Evolutionary conservation across 2,329 filamentous ascomycete species (phyloP), one percentile per base, ranked within the genome.

Genomic region (Exophiala spinifera): DNA sequence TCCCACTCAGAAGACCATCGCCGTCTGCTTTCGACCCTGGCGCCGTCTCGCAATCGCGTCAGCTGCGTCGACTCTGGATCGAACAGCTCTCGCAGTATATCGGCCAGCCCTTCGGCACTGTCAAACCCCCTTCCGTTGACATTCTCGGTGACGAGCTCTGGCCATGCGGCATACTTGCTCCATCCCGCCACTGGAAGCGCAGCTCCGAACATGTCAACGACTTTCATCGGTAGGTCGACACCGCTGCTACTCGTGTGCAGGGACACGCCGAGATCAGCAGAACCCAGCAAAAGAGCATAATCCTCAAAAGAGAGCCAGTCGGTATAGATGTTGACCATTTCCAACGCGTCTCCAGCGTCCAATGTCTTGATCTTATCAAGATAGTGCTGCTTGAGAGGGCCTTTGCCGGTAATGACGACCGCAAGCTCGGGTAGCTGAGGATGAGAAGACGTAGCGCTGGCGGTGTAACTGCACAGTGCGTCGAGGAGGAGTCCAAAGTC

Each of bases 161-260:
- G 77, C 79, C 95, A 96, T 59, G 91, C 92, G 67, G 91, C 85
- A 66, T 95, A 99, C 1, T 81, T 80, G 21, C 82, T 83, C 79
- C 94, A 97, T 3, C 91, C 92, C 0, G 87, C 85, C 0, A 99
- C 94, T 0, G 94, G 94, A 23, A 99, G 75, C 0, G 92, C 94
- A 0, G 91, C 88, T 2, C 94, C 94, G 69, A 99, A 97, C 91
- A 99, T 96, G 69, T 99, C 94, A 13, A 99, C 91, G 1, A 99
- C 91, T 73, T 99, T 99, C 94, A 99, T 99, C 0, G 94, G 94
- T 17, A 99, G 76, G 71, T 99, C 94, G 0, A 99, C 91, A 1
- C 94, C 94, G 2, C 90, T 96, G 62, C 88, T 95, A 13, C 91
- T 96, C 61, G 84, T 96, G 74, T 99, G 94, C 21, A 99, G 76